phyloP scores from a whole-genome alignment of 805 yeast genomes.

The Helenozyma baotianmanensis region DNA sequence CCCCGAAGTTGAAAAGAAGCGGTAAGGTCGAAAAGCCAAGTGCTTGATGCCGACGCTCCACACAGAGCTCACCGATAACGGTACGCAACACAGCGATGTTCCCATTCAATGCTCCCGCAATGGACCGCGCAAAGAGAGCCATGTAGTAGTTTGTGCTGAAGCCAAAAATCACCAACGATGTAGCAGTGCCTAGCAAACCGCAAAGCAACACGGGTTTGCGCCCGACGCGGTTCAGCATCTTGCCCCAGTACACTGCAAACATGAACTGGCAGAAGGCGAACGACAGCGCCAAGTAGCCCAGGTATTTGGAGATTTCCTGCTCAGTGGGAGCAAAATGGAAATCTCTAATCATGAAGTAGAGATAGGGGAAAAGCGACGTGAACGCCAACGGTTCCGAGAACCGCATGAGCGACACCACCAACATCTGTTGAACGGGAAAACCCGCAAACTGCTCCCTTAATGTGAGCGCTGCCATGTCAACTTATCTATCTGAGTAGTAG shows the following conservation, averaged over 20 bases:
- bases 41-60: constrained; percentile 55
- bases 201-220: constrained; percentile 49
- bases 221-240: constrained; percentile 49
- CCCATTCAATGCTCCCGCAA: constrained; percentile 58
- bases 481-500: neutral
- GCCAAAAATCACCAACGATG: constrained; percentile 48
- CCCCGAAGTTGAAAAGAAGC: constrained; percentile 56
- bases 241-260: constrained; percentile 59
- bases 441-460: constrained; percentile 50
- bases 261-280: constrained; percentile 59
- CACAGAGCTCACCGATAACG: constrained; percentile 55
- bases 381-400: constrained; percentile 62
- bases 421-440: constrained; percentile 51
- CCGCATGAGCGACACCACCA: constrained; percentile 38
- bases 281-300: constrained; percentile 57
- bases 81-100: constrained; percentile 65
- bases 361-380: constrained; percentile 60
- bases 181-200: constrained; percentile 52
- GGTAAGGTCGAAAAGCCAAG: constrained; percentile 61
- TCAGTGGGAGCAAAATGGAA: constrained; percentile 46
- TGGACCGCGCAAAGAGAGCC: constrained; percentile 50
- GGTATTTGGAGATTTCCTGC: constrained; percentile 52
- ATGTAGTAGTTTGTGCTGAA: constrained; percentile 47
- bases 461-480: constrained; percentile 6
- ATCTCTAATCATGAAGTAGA: constrained; percentile 59